Evolutionary conservation across 1,139 yeast species (phyloP).

Genomic region (Kodamaea derodonti): DNA sequence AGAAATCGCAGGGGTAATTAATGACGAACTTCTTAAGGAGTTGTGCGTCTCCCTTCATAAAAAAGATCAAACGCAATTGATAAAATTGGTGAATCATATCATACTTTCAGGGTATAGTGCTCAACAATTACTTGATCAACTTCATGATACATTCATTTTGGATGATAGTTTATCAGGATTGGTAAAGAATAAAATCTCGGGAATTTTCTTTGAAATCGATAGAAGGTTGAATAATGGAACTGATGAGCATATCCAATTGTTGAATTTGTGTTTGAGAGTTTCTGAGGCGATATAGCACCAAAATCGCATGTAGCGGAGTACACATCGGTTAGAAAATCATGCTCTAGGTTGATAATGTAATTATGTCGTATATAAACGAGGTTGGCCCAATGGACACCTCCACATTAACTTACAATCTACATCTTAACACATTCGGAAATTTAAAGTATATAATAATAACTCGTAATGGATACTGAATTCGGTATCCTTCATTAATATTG

Average conservation of each 20-base stretch:
- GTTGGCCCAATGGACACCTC: too few relatives aligned
- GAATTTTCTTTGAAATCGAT: slow-evolving; percentile 71
- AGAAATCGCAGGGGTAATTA: slow-evolving; percentile 87
- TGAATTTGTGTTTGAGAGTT: slow-evolving; percentile 63
- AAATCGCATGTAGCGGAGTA: too few relatives aligned
- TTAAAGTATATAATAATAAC: not conserved
- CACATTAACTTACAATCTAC: not conserved
- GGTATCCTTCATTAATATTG: not conserved
- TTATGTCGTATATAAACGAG: too few relatives aligned
- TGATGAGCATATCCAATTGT: slow-evolving; percentile 81
- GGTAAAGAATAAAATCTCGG: slow-evolving; percentile 64
- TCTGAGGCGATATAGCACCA: slow-evolving; percentile 29
- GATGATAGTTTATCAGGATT: slow-evolving; percentile 51
- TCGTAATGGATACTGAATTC: slow-evolving; percentile 1
- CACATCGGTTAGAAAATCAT: too few relatives aligned
- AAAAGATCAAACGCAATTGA: slow-evolving; percentile 35
- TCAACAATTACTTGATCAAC: slow-evolving; percentile 69
- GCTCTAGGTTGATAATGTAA: too few relatives aligned
- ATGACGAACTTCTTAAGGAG: slow-evolving; percentile 45
- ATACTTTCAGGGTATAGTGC: slow-evolving; percentile 86
- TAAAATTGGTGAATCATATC: slow-evolving; percentile 48
- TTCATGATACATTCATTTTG: slow-evolving; percentile 69
- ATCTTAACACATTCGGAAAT: not conserved
- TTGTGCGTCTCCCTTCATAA: slow-evolving; percentile 39
- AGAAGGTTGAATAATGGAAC: slow-evolving; percentile 77